Percentiles rank a stretch among this genome's conserved stretches.
phyloP scores from a whole-genome alignment of 495 filamentous ascomycete genomes.

The Oidiodendron maius region DNA sequence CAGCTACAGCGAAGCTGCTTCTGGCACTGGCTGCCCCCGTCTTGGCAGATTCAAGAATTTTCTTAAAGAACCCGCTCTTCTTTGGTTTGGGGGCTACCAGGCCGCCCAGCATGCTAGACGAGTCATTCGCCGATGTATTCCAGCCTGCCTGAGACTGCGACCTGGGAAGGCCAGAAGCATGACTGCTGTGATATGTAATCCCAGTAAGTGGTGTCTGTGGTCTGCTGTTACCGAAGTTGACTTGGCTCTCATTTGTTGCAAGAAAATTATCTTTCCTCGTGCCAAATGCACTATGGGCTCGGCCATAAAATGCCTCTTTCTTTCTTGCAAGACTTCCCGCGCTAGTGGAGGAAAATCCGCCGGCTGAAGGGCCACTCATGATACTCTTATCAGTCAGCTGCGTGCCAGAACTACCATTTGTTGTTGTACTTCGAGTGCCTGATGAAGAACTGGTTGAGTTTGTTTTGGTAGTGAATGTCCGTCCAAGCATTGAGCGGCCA shows the following conservation, averaged over 20 bases:
- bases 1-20: slow-evolving; percentile 70
- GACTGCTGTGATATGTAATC: slow-evolving; percentile 78
- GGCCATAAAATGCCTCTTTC: slow-evolving; percentile 35
- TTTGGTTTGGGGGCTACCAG: slow-evolving; percentile 83
- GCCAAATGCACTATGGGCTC: slow-evolving; percentile 47
- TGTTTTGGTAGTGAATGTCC: slow-evolving; percentile 83
- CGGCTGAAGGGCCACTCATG: slow-evolving; percentile 90
- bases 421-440: slow-evolving; percentile 63
- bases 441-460: slow-evolving; percentile 70
- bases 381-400: slow-evolving; percentile 74
- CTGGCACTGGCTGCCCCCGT: slow-evolving; percentile 86
- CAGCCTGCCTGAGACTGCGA: slow-evolving; percentile 42
- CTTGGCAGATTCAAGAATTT: slow-evolving; percentile 90
- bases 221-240: slow-evolving; percentile 33
- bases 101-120: slow-evolving; percentile 60
- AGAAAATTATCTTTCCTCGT: slow-evolving; percentile 38
- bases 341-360: slow-evolving; percentile 89
- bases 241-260: slow-evolving; percentile 14
- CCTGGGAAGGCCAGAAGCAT: slow-evolving; percentile 52
- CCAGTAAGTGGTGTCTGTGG: slow-evolving; percentile 71
- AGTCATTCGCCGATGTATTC: slow-evolving; percentile 42
- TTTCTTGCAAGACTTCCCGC: slow-evolving; percentile 84
- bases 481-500: slow-evolving; percentile 58
- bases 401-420: slow-evolving; percentile 65
- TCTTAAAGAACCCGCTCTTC: slow-evolving; percentile 93